Evolutionary conservation across 129 eudicot genomes (phyloP).

Genomic region (Calendula officinalis): DNA sequence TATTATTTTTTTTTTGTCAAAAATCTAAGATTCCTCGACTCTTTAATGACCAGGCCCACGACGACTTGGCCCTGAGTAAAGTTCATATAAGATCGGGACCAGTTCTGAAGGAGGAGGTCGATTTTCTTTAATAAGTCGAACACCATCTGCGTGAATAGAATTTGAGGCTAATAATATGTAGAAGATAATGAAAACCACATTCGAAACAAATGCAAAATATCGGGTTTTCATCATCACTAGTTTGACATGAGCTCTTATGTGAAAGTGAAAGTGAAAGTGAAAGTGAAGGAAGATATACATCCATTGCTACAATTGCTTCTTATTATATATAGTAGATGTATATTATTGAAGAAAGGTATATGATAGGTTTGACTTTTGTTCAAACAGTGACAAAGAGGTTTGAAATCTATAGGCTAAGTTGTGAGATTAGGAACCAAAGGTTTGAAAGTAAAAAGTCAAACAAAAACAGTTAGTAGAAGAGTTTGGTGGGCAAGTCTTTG

Average conservation of each 20-base stretch:
- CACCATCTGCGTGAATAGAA: background rate
- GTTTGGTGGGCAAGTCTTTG: slow-evolving; percentile 9
- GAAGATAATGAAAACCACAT: background rate
- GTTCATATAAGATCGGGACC: background rate
- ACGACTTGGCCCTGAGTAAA: slow-evolving; percentile 21
- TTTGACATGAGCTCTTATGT: background rate
- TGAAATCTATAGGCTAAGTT: background rate
- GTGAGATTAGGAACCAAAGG: background rate
- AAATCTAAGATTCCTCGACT: background rate
- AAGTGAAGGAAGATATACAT: background rate
- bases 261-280: background rate
- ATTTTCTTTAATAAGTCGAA: background rate
- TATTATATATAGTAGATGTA: background rate
- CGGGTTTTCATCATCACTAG: background rate
- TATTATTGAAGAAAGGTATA: background rate
- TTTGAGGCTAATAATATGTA: background rate
- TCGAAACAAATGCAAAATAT: background rate
- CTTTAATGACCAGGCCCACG: slow-evolving; percentile 24
- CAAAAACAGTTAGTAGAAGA: slow-evolving; percentile 2
- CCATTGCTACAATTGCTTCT: background rate
- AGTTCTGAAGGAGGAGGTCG: slow-evolving; percentile 1
- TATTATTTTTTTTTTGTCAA: too few species aligned
- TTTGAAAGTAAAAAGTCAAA: slow-evolving; percentile 10
- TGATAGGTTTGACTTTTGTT: slow-evolving; percentile 6
- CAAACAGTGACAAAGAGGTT: slow-evolving; percentile 1